These are phyloP conservation scores for Backusella westeae DNA, from an alignment of 192 early-diverging fungal genomes.

Conservation along the genomic window DNA sequence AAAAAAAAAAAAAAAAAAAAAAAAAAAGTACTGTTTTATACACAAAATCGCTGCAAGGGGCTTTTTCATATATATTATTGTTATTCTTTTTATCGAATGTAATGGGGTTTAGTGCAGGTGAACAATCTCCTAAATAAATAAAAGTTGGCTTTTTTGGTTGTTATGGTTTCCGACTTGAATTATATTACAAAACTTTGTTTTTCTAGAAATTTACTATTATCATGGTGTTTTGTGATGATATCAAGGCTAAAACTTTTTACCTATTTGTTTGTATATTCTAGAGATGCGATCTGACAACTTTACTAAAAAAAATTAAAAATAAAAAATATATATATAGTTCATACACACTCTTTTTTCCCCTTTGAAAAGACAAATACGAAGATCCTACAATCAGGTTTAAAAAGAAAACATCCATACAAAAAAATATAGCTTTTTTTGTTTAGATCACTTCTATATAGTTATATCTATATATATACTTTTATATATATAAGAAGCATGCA, in stretches of 20 bases:
- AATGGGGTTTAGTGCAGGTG: background rate
- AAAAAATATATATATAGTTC: background rate
- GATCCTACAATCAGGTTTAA: background rate
- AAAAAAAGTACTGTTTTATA: background rate
- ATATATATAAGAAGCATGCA: background rate
- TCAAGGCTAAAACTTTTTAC: background rate
- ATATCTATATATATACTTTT: background rate
- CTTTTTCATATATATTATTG: background rate
- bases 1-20: background rate
- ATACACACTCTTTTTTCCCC: no score
- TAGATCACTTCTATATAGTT: background rate
- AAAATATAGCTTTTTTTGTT: background rate
- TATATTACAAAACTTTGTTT: background rate
- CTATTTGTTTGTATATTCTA: background rate
- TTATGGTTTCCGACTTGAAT: background rate
- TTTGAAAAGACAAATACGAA: background rate
- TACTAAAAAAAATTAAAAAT: background rate
- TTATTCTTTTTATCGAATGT: background rate
- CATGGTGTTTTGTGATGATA: background rate
- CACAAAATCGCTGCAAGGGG: no score
- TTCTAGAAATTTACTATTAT: background rate
- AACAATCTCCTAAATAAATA: background rate
- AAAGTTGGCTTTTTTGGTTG: background rate
- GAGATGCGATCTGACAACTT: background rate
- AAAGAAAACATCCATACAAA: background rate